Conservation (phyloP, 129 eudicot genomes). For the Saussurea involucrata region DNA sequence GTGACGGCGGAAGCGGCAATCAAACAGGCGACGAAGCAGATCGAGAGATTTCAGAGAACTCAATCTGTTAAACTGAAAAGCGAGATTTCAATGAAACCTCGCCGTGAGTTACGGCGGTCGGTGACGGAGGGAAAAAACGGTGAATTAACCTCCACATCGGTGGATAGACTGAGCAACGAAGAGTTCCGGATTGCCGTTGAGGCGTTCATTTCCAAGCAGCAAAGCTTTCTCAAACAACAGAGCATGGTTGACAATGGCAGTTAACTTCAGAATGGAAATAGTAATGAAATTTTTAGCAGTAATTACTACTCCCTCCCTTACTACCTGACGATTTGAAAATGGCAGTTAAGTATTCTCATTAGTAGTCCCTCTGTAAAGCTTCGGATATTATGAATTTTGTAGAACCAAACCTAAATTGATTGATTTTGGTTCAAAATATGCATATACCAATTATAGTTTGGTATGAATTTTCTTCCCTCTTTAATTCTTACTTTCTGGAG, state of each 20-base stretch:
- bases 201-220: slow-evolving; percentile 35
- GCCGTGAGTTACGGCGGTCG: slow-evolving; percentile 52
- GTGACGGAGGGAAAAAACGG: slow-evolving; percentile 34
- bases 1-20: slow-evolving; percentile 37
- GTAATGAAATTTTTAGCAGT: slow-evolving; percentile 24
- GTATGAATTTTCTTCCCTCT: neutral
- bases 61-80: slow-evolving; percentile 52
- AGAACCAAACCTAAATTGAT: neutral
- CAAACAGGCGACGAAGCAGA: slow-evolving; percentile 54
- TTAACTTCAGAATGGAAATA: neutral
- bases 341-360: neutral
- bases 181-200: slow-evolving; percentile 40
- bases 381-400: neutral
- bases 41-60: slow-evolving; percentile 52
- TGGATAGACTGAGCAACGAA: slow-evolving; percentile 43
- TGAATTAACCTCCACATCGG: neutral
- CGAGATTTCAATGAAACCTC: slow-evolving; percentile 27
- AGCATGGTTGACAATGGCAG: slow-evolving; percentile 17
- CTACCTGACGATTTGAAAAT: slow-evolving; percentile 12
- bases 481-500: no score
- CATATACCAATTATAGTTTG: neutral
- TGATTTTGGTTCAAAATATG: neutral
- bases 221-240: slow-evolving; percentile 30
- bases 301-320: slow-evolving; percentile 22
- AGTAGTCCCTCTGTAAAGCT: neutral